Evolutionary conservation across 139 green algal genomes (phyloP), one percentile per base, ranked within the genome.

Genomic region (Chlorella sp.): DNA sequence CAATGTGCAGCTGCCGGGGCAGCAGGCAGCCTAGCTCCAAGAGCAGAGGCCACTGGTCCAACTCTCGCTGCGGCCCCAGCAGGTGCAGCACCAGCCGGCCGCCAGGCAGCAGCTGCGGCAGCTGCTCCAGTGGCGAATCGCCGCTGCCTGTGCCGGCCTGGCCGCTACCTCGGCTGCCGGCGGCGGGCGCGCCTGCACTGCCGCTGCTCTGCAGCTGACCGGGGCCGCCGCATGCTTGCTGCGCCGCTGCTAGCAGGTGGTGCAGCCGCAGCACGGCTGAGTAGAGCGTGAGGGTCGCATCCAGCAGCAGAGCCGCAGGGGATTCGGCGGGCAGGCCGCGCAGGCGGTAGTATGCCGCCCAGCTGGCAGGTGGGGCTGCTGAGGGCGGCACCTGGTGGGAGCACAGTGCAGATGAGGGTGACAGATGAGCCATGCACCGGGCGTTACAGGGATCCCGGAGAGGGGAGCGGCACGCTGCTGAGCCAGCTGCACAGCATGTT

Each of bases 1-100:
- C 41, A 11, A 86, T 30, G 14, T 34, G n/a, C 48, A 40, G 36
- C 9, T 11, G 5, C 19, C 30, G 40, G 3, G 76, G 80, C 68
- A 90, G 84, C 80, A 90, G 80, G 68, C 74, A 76, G 74, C 86
- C 76, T 36, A 91, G 85, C 56, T 64, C 77, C 7, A 81, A 85
- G 44, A 84, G 79, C 64, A 76, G 44, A 0, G 79, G 79, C 79
- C 79, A 84, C 6, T 36, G 38, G 62, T 84, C 79, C 79, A 84
- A 46, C 64, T 84, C 79, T 2, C 19, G 41, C 64, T 76, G 79
- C 24, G 79, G 64, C 0, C 79, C 79, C 64, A 84, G 32, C 64
- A 62, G n/a, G 64, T 76, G 64, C 62, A 84, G n/a, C 79, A 84
- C 79, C 41, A 84, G 51, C 51, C 51, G 51, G 51, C 51, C 51